Evolutionary conservation across 495 filamentous ascomycete genomes (phyloP).

Genomic region (Lineolata rhizophorae): DNA sequence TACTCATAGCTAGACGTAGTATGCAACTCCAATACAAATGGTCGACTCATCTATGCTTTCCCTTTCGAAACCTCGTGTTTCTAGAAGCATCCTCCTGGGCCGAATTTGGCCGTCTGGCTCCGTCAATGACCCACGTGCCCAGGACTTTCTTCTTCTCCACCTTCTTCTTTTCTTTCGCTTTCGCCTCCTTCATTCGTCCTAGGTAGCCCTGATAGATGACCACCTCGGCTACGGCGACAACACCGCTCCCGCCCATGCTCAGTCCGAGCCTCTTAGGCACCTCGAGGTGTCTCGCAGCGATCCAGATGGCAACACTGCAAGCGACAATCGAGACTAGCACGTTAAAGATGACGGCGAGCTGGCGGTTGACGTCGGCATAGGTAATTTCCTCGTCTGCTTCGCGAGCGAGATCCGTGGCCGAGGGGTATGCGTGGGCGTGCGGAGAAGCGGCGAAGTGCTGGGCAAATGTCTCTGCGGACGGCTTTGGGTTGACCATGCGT

Average conservation of each 20-base stretch:
- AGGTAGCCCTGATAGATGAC: constrained; percentile 75
- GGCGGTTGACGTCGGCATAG: constrained; percentile 43
- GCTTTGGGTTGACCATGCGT: constrained; percentile 41
- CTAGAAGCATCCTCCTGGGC: too few species aligned
- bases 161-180: constrained; percentile 35
- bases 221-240: constrained; percentile 72
- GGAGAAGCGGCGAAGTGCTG: constrained; percentile 28
- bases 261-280: constrained; percentile 44
- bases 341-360: constrained; percentile 53
- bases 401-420: constrained; percentile 3
- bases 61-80: too few species aligned
- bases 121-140: constrained; percentile 49
- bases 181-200: constrained; percentile 50
- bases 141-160: constrained; percentile 45
- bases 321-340: constrained; percentile 51
- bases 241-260: constrained; percentile 40
- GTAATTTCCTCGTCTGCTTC: constrained; percentile 21
- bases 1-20: too few species aligned
- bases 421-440: constrained; percentile 18
- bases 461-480: constrained; percentile 30
- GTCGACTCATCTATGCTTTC: too few species aligned
- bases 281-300: constrained; percentile 45
- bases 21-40: too few species aligned
- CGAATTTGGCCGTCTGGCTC: too few species aligned
- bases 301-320: constrained; percentile 49